Percentiles rank a stretch among this genome's conserved stretches.
Conservation (phyloP, 139 green algal species). For the Haematococcus lacustris region DNA sequence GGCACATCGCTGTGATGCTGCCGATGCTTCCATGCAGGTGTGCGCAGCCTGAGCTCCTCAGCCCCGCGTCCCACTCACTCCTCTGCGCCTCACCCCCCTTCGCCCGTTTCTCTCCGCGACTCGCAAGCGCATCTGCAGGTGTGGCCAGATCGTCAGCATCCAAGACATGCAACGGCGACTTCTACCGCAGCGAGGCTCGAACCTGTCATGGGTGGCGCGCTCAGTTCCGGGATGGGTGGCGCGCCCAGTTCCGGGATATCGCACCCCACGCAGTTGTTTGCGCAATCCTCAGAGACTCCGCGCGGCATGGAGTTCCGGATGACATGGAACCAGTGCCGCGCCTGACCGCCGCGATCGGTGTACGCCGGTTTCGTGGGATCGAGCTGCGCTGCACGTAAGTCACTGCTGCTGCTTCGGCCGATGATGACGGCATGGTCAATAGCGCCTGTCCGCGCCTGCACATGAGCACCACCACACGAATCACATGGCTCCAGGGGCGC, state of each 20-base stretch:
- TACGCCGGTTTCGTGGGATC: background rate
- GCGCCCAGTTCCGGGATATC: background rate
- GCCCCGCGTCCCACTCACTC: too few species aligned
- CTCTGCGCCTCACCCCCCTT: too few species aligned
- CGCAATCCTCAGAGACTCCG: background rate
- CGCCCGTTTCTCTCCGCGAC: too few species aligned
- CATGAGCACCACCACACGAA: background rate
- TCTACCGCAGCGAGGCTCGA: too few species aligned
- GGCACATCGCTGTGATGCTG: slow-evolving; percentile 45
- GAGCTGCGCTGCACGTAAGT: background rate
- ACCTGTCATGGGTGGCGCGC: too few species aligned
- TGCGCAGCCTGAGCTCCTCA: too few species aligned
- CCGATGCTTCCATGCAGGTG: slow-evolving; percentile 25
- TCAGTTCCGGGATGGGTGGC: background rate
- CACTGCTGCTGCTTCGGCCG: background rate
- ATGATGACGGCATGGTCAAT: background rate
- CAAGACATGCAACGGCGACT: too few species aligned
- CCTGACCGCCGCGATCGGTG: too few species aligned
- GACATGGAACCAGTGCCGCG: too few species aligned
- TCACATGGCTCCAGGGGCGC: too few species aligned
- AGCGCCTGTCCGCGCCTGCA: too few species aligned
- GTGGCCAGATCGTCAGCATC: too few species aligned
- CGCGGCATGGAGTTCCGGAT: background rate
- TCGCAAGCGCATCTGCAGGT: background rate
- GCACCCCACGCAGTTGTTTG: background rate